Percentiles rank a stretch among this genome's conserved stretches.
These are phyloP conservation scores for Antarctomyces pellizariae DNA, from an alignment of 495 filamentous ascomycete species.

Conservation along the genomic window DNA sequence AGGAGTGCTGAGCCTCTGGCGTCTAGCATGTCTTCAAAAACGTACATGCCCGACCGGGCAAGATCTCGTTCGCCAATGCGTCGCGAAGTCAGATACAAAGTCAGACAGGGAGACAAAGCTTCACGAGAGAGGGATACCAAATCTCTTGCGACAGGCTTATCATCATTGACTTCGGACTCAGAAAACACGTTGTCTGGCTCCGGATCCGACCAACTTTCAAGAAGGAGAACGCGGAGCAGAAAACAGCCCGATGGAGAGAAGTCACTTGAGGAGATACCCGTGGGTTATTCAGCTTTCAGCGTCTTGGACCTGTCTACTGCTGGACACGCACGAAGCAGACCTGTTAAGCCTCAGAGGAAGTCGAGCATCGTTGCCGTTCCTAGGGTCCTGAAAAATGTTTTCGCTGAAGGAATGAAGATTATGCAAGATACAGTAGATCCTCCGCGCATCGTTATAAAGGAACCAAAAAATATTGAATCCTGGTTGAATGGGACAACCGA, in stretches of 20 bases:
- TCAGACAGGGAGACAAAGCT: too few relatives aligned
- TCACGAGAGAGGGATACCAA: too few relatives aligned
- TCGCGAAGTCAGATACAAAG: too few relatives aligned
- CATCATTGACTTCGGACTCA: too few relatives aligned
- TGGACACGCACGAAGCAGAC: constrained; percentile 16
- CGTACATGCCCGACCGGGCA: too few relatives aligned
- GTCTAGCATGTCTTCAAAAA: too few relatives aligned
- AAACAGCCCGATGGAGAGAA: constrained; percentile 8
- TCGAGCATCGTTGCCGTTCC: constrained; percentile 16
- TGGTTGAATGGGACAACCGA: constrained; percentile 55
- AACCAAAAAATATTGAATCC: constrained; percentile 41
- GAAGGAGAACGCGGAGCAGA: not conserved
- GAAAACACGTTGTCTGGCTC: too few relatives aligned
- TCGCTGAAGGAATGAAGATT: constrained; percentile 29
- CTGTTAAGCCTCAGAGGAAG: constrained; percentile 7
- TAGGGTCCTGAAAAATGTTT: constrained; percentile 29
- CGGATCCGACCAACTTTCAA: too few relatives aligned
- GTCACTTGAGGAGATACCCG: constrained; percentile 27
- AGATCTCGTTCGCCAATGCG: too few relatives aligned
- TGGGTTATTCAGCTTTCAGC: constrained; percentile 33
- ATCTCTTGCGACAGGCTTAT: too few relatives aligned
- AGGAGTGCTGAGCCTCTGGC: too few relatives aligned
- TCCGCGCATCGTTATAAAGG: constrained; percentile 21
- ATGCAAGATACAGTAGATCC: constrained; percentile 27
- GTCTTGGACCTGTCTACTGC: constrained; percentile 25